Evolutionary conservation across 768 basidiomycete species (phyloP).

Genomic region (Lyophyllum atratum): DNA sequence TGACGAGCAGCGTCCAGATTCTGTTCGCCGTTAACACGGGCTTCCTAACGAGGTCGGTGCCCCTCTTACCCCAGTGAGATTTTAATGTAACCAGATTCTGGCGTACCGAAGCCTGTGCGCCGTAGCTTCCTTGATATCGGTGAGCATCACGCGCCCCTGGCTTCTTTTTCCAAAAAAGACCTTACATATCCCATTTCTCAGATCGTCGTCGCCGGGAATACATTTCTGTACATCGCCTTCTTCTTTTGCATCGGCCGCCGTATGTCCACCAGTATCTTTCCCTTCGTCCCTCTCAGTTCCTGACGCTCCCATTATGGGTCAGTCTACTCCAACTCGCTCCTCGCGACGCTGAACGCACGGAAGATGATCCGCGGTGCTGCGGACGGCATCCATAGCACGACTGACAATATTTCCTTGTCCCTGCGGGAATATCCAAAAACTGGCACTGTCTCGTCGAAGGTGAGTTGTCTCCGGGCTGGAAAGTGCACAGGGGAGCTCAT

Average conservation of each 20-base stretch:
- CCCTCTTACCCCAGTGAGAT: neutral
- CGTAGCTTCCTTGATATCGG: conserved; percentile 54
- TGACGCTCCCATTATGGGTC: conserved; percentile 1
- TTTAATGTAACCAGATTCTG: conserved; percentile 9
- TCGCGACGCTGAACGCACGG: conserved; percentile 60
- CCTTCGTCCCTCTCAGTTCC: neutral
- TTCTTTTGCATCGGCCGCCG: conserved; percentile 61
- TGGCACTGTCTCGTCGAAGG: conserved; percentile 31
- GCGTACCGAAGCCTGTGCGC: conserved; percentile 46
- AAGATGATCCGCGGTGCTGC: conserved; percentile 44
- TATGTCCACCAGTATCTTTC: conserved; percentile 31
- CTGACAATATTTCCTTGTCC: conserved; percentile 41
- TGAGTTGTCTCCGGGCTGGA: conserved; percentile 15
- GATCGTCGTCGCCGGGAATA: conserved; percentile 48
- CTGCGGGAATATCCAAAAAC: conserved; percentile 39
- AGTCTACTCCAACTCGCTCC: conserved; percentile 66
- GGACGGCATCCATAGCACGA: conserved; percentile 41
- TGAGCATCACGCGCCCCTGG: conserved; percentile 23
- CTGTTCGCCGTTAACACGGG: conserved; percentile 47
- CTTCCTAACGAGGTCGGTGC: conserved; percentile 31
- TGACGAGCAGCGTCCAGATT: conserved; percentile 29
- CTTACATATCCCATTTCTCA: conserved; percentile 20
- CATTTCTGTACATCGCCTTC: conserved; percentile 60
- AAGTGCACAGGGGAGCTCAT: neutral
- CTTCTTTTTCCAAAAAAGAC: neutral